These are phyloP conservation scores for Suillus spraguei DNA, from an alignment of 768 basidiomycete species.

Conservation along the genomic window DNA sequence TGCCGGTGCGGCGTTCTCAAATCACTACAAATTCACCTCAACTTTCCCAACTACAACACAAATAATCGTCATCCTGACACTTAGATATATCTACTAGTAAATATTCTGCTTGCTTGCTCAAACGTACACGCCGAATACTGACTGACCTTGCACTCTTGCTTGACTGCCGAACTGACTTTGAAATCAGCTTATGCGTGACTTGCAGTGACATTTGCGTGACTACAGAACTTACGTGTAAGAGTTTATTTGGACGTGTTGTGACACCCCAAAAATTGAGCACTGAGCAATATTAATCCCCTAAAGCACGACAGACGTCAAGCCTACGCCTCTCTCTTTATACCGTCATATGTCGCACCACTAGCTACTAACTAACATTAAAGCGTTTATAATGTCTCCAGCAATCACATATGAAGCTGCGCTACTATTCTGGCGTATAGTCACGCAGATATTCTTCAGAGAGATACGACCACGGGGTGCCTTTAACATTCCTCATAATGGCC, in stretches of 20 bases:
- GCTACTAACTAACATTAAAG: slow-evolving; percentile 12
- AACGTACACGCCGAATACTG: too few relatives aligned
- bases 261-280: not conserved
- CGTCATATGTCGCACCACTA: slow-evolving; percentile 15
- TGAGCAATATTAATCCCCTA: slow-evolving; percentile 2
- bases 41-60: too few relatives aligned
- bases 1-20: too few relatives aligned
- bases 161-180: too few relatives aligned
- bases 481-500: slow-evolving; percentile 89
- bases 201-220: too few relatives aligned
- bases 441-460: slow-evolving; percentile 96
- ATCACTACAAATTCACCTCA: too few relatives aligned
- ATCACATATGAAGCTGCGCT: slow-evolving; percentile 72
- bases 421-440: slow-evolving; percentile 82
- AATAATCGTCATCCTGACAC: too few relatives aligned
- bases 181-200: too few relatives aligned
- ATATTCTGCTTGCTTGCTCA: too few relatives aligned
- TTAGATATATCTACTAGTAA: too few relatives aligned
- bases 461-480: slow-evolving; percentile 92
- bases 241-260: slow-evolving; percentile 1
- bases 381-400: slow-evolving; percentile 22
- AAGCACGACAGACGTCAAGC: not conserved
- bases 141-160: too few relatives aligned
- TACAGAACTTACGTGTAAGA: too few relatives aligned
- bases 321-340: slow-evolving; percentile 3